Base-by-base conservation (phyloP, 345 rosid species). In the Hevea brasiliensis region DNA sequence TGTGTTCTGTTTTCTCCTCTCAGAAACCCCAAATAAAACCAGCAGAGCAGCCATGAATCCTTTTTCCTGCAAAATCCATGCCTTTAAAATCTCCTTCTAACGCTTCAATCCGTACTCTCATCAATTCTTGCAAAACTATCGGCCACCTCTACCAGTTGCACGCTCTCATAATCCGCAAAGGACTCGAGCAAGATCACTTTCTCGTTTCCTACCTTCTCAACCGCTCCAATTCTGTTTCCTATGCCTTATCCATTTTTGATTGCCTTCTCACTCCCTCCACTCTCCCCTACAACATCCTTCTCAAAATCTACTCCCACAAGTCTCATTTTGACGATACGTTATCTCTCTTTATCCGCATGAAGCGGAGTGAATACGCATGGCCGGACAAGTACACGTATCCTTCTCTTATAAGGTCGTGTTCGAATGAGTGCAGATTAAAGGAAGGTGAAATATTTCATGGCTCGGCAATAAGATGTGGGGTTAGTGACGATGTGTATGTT, bases 171-270 rank as follows among this genome's bases (percentile, higher is more conserved):
- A 83, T 93, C 72, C 86, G 79, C 56, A 82, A 81, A 68, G 98
- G 98, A 62, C 95, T 89, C 73, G 90, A 88, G 32, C 93, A 86
- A 70, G 97, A 93, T 72, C 87, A 84, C 71, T 80, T 71, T 70
- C 82, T 91, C 63, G 48, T 88, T 54, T 81, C 91, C 76, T 79
- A 81, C 37, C 76, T 87, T 7, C 77, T 90, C 6, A 79, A 81
- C 29, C 76, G 75, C 45, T 76, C 83, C 62, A 10, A 73, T 18
- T 79, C 90, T 0, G 81, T 83, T 14, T 56, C 90, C 63, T 84
- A 84, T 81, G 81, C 88, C 54, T 60, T 80, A 18, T 83, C 85
- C 75, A 62, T 89, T 67, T 86, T 93, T 80, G 27, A 80, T 60
- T 75, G 84, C 67, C 61, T 91, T 67, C 9, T 55, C 61, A 47